Conservation (phyloP, 208 protist genomes). For the Acanthamoeba healyi region DNA sequence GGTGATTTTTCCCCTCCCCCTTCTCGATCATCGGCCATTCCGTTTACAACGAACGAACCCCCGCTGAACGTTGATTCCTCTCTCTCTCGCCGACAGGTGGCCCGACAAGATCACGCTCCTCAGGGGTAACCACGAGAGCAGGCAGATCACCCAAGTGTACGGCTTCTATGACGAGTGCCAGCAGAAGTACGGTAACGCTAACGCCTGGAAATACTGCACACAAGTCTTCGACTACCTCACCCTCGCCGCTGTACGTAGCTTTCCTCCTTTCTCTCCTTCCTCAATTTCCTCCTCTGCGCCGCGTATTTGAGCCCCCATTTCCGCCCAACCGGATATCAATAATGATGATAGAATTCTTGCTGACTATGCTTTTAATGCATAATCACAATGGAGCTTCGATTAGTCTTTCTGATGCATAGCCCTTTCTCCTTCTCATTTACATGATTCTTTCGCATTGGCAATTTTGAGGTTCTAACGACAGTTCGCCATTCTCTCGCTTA, state of each 20-base stretch:
- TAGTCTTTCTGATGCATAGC: slow-evolving; percentile 50
- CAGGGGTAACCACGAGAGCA: slow-evolving; percentile 95
- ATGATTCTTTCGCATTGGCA: too few species aligned
- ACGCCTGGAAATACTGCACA: slow-evolving; percentile 93
- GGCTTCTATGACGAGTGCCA: slow-evolving; percentile 95
- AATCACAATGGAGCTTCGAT: slow-evolving; percentile 32
- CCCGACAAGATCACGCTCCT: slow-evolving; percentile 94
- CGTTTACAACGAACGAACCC: too few species aligned
- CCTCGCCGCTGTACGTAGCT: slow-evolving; percentile 89
- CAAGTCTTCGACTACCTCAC: slow-evolving; percentile 93
- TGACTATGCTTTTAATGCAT: slow-evolving; percentile 46
- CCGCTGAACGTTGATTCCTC: too few species aligned
- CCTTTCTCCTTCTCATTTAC: slow-evolving; percentile 15
- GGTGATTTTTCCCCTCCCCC: slow-evolving; percentile 52
- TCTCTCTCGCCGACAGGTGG: slow-evolving; percentile 90
- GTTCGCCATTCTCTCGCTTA: neutral
- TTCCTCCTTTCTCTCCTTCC: neutral
- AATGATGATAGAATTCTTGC: neutral
- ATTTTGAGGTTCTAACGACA: neutral
- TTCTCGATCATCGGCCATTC: too few species aligned
- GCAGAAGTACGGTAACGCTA: slow-evolving; percentile 94
- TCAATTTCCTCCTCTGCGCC: neutral
- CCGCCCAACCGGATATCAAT: neutral
- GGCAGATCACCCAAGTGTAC: slow-evolving; percentile 94
- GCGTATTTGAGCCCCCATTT: neutral